Evolutionary conservation across 1,139 yeast genomes (phyloP), one percentile per base, ranked within the genome.

Genomic region (Yamadazyma triangularis): DNA sequence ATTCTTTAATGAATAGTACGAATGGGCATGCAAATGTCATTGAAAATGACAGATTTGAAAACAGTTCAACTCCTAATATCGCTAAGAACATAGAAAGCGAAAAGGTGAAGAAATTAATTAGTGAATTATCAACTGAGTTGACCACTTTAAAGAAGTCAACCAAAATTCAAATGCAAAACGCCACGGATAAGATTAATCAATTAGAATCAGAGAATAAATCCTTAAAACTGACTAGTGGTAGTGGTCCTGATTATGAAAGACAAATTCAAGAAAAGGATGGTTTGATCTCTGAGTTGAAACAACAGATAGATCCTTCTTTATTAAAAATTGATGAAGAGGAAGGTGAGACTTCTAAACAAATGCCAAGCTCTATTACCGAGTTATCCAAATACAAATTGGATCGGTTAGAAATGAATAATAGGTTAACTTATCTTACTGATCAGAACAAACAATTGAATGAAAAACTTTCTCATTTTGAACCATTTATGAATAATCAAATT

Each of bases 401-500:
- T 35, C 51, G 64, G 44, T 54, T 71, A 32, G 75, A 68, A 36
- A 52, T 71, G 42, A 64, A 61, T 38, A 67, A 74, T 37, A 70
- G 63, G 35, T 50, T 68, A 38, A 59, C 68, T 15, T 59, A 73
- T 35, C 51, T 76, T 32, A 66, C 64, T 29, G 59, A 68, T 31
- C 79, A 79, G 38, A 75, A 76, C 39, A 35, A 53, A 3, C 43
- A 45, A 4, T 51, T 77, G 38, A 58, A 53, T 23, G 58, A 60
- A 10, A 70, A 70, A 41, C 39, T 73, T 13, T 50, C 41, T 1
- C 68, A 69, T 25, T 66, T 77, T 37, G 79, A 78, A 44, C 71
- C 77, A 3, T 60, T 78, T 31, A 69, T 80, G 61, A 63, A 72
- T 34, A 64, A 72, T 27, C 79, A 77, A 43, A 60, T 80, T 35